These are phyloP conservation scores for Acarospora socialis DNA, from an alignment of 2,329 filamentous ascomycete species.

Conservation along the genomic window DNA sequence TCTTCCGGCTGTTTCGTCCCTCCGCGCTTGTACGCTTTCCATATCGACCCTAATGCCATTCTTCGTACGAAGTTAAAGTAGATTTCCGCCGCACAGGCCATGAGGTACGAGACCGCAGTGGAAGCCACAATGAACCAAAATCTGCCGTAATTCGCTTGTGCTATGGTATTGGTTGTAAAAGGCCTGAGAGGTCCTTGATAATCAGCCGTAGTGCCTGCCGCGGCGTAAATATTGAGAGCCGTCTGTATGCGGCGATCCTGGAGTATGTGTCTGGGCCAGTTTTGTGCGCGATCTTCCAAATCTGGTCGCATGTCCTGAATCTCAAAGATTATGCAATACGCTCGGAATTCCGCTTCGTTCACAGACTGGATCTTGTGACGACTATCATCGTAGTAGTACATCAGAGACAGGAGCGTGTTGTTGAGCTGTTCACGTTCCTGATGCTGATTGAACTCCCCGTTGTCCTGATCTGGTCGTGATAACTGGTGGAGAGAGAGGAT, in stretches of 20 bases:
- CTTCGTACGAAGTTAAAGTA: conserved; percentile 46
- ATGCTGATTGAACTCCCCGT: conserved; percentile 39
- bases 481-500: conserved; percentile 48
- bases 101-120: conserved; percentile 42
- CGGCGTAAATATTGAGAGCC: conserved; percentile 42
- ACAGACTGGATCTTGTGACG: conserved; percentile 34
- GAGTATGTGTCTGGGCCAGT: conserved; percentile 36
- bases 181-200: conserved; percentile 37
- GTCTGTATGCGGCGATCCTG: conserved; percentile 39
- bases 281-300: conserved; percentile 43
- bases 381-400: conserved; percentile 46
- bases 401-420: conserved; percentile 45
- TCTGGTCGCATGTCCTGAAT: conserved; percentile 39
- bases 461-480: conserved; percentile 32
- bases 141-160: conserved; percentile 41
- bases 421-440: conserved; percentile 52
- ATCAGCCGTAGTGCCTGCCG: conserved; percentile 39
- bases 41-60: conserved; percentile 40
- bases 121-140: conserved; percentile 46
- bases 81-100: conserved; percentile 50
- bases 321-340: conserved; percentile 46
- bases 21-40: conserved; percentile 35
- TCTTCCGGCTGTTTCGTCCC: conserved; percentile 37
- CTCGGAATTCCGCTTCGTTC: conserved; percentile 50
- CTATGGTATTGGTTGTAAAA: conserved; percentile 35